Evolutionary conservation across 1,139 yeast genomes (phyloP).

Genomic region (Debaryomyces sp.): DNA sequence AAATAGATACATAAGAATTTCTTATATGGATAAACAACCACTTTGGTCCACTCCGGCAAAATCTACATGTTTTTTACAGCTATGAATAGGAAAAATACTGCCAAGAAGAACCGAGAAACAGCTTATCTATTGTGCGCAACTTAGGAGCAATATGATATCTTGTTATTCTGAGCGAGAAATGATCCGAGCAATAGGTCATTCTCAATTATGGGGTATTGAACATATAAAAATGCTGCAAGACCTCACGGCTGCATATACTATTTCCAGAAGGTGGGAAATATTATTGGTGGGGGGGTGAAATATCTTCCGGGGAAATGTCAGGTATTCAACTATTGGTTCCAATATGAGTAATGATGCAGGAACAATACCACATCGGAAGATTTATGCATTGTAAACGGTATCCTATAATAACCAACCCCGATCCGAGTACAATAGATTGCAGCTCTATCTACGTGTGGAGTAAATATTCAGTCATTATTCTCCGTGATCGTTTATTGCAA

Average conservation of each 20-base stretch:
- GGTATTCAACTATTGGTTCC: background rate
- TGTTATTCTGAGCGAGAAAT: background rate
- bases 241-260: background rate
- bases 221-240: background rate
- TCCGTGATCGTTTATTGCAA: background rate
- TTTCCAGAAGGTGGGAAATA: background rate
- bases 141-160: background rate
- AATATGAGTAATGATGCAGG: background rate
- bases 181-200: background rate
- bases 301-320: background rate
- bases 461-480: background rate
- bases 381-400: background rate
- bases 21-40: too few relatives aligned
- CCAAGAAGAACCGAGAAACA: background rate
- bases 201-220: background rate
- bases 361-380: background rate
- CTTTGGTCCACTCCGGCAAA: background rate
- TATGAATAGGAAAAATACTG: background rate
- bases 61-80: too few relatives aligned
- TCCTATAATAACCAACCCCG: background rate
- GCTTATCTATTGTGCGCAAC: background rate
- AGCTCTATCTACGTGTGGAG: background rate
- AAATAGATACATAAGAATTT: background rate
- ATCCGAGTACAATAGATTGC: background rate
- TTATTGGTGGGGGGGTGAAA: background rate